These are phyloP conservation scores for Penstemon eatonii DNA, from an alignment of 257 asterid genomes.

Conservation along the genomic window DNA sequence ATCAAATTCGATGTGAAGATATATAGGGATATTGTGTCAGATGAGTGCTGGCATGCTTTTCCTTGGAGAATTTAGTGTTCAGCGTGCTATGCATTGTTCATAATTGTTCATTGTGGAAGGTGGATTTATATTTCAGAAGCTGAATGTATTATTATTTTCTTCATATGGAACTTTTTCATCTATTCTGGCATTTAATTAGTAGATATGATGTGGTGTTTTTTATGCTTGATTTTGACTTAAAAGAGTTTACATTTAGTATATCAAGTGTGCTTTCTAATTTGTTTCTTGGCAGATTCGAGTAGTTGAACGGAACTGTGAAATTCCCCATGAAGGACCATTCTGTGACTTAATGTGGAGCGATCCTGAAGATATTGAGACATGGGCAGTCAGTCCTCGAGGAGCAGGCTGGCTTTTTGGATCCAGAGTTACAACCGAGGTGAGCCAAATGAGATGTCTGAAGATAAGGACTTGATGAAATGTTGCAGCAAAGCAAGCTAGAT, in stretches of 20 bases:
- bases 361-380: constrained; percentile 98
- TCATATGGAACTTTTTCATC: background rate
- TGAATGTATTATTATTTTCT: background rate
- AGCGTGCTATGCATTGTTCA: constrained; percentile 17
- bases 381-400: constrained; percentile 99
- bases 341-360: constrained; percentile 99
- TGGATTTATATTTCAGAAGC: constrained; percentile 10
- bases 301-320: constrained; percentile 87
- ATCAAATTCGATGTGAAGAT: background rate
- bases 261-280: constrained; percentile 2
- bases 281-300: constrained; percentile 71
- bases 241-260: background rate
- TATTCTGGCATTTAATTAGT: background rate
- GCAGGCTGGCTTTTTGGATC: constrained; percentile 99
- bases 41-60: constrained; percentile 12
- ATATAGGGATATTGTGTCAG: background rate
- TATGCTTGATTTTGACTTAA: constrained; percentile 9
- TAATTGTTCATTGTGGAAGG: constrained; percentile 3
- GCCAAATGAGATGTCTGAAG: constrained; percentile 10
- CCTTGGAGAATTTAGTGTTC: constrained; percentile 10
- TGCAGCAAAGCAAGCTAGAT: constrained; percentile 5
- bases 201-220: background rate
- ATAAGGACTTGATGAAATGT: background rate
- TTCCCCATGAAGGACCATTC: constrained; percentile 99
- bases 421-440: constrained; percentile 93